Conservation (phyloP, 2,329 filamentous ascomycete genomes). For the Metarhizium anisopliae region DNA sequence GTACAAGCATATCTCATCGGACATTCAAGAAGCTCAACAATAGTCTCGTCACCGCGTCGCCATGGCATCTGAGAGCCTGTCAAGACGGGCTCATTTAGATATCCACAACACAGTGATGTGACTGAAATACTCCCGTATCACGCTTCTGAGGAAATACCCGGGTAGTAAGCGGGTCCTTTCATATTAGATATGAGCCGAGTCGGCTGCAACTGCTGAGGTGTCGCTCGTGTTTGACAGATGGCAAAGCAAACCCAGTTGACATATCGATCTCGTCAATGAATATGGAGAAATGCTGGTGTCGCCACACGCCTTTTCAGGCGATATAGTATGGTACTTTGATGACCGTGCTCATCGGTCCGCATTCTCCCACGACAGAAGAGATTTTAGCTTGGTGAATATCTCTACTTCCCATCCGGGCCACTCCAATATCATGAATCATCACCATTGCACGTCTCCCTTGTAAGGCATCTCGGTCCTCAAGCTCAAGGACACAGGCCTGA, state of each 20-base stretch:
- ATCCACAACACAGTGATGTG: not conserved
- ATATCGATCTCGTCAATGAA: not conserved
- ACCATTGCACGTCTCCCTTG: not conserved
- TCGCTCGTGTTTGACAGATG: conserved; percentile 5
- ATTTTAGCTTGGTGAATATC: not conserved
- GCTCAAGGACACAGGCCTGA: not conserved
- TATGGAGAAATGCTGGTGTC: not conserved
- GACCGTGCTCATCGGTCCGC: not conserved
- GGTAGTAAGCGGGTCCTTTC: conserved; percentile 5
- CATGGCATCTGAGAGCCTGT: not conserved
- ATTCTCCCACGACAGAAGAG: not conserved
- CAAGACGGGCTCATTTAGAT: not conserved
- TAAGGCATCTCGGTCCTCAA: not conserved
- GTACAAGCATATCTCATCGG: too few relatives aligned
- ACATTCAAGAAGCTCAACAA: too few relatives aligned
- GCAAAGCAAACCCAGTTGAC: conserved; percentile 5
- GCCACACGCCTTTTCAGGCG: not conserved
- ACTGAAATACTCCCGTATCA: conserved; percentile 2
- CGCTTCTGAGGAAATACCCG: not conserved
- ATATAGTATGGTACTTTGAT: not conserved
- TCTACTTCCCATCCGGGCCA: not conserved
- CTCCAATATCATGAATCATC: not conserved
- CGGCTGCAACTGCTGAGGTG: conserved; percentile 4
- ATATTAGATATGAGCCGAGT: conserved; percentile 2
- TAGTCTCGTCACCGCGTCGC: not conserved